A percentile compares a stretch with the other conserved stretches of the same genome.
phyloP scores from a whole-genome alignment of 2,329 filamentous ascomycete genomes.

The Curvularia hawaiiensis region DNA sequence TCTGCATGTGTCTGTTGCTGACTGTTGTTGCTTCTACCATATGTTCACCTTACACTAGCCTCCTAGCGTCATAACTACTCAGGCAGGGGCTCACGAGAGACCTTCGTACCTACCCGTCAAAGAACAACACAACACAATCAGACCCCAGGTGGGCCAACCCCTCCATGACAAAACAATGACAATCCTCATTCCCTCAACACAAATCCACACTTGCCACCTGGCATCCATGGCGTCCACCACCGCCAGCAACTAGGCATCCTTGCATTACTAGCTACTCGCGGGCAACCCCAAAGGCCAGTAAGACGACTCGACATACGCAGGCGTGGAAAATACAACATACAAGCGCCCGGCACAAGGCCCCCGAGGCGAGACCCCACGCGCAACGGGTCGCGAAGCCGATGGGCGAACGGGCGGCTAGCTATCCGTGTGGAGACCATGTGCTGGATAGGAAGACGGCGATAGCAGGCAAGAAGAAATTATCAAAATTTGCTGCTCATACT shows the following conservation, averaged over 20 bases:
- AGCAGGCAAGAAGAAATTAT: not conserved
- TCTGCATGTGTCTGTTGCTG: not conserved
- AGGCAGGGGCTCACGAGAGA: not conserved
- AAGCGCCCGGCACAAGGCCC: slow-evolving; percentile 10
- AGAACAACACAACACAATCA: not conserved
- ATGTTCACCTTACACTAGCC: not conserved
- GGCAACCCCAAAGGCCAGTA: not conserved
- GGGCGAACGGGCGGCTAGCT: not conserved
- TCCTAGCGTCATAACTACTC: not conserved
- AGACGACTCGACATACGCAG: not conserved
- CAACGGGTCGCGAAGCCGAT: slow-evolving; percentile 1
- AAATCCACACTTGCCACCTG: not conserved
- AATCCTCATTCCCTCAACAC: not conserved
- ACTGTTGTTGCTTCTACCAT: not conserved
- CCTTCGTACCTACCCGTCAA: not conserved
- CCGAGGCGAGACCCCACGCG: slow-evolving; percentile 11
- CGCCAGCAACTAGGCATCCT: not conserved
- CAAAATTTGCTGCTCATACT: not conserved
- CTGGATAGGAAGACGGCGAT: not conserved
- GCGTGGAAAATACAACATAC: not conserved
- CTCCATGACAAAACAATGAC: not conserved
- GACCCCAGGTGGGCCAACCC: not conserved
- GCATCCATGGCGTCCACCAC: not conserved
- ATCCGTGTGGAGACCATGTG: not conserved
- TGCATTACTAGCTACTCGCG: not conserved